phyloP scores from a whole-genome alignment of 2,329 filamentous ascomycete genomes.

The Orbilia blumenaviensis region DNA sequence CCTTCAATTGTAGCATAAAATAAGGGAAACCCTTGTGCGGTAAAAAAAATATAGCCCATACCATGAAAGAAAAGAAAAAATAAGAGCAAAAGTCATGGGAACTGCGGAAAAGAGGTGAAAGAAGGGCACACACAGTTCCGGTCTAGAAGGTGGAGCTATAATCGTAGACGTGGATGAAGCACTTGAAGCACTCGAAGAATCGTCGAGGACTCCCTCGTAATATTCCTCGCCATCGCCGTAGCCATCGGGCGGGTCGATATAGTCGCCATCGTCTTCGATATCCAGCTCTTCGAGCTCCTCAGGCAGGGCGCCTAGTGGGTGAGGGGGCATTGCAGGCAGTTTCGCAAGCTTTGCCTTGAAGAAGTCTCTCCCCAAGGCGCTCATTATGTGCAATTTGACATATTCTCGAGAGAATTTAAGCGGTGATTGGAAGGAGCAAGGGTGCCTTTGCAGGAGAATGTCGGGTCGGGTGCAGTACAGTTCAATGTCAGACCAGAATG shows the following conservation, averaged over 20 bases:
- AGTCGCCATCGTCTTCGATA: constrained; percentile 67
- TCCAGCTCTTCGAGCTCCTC: constrained; percentile 66
- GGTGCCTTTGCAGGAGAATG: constrained; percentile 1
- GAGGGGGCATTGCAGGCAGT: constrained; percentile 68
- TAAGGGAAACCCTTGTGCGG: constrained; percentile 54
- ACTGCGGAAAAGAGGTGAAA: constrained; percentile 25
- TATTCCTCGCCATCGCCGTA: constrained; percentile 60
- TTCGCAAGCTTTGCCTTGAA: constrained; percentile 76
- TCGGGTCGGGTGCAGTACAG: too few relatives aligned
- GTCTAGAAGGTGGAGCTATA: constrained; percentile 77
- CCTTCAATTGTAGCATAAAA: not conserved
- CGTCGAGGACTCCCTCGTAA: constrained; percentile 62
- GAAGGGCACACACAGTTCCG: constrained; percentile 68
- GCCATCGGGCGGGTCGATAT: constrained; percentile 62
- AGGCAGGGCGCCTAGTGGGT: constrained; percentile 58
- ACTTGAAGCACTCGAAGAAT: constrained; percentile 80
- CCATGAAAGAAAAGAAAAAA: not conserved
- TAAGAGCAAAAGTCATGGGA: too few relatives aligned
- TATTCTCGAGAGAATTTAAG: not conserved
- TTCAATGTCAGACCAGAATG: constrained; percentile 17
- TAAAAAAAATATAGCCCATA: constrained; percentile 55
- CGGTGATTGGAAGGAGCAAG: not conserved
- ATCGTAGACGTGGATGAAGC: constrained; percentile 93
- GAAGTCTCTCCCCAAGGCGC: constrained; percentile 80
- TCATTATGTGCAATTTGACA: constrained; percentile 67